These are phyloP conservation scores for Baudoinia panamericana DNA, from an alignment of 495 filamentous ascomycete genomes.

Conservation along the genomic window DNA sequence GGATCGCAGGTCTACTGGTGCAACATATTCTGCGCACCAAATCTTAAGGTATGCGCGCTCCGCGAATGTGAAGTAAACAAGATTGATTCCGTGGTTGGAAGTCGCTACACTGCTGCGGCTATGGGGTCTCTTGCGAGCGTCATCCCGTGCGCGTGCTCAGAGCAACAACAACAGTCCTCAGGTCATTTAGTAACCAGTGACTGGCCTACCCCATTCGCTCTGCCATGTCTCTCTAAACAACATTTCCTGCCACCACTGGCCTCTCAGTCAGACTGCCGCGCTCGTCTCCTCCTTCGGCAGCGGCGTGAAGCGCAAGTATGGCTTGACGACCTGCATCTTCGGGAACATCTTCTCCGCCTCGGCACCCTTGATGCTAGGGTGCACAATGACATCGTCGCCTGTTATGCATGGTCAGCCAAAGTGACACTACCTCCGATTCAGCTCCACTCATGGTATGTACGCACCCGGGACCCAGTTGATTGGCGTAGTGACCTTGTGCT, in stretches of 20 bases:
- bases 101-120: too few relatives aligned
- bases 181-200: slow-evolving; percentile 6
- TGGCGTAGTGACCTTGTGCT: slow-evolving; percentile 80
- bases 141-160: too few relatives aligned
- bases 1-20: too few relatives aligned
- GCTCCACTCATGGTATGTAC: slow-evolving; percentile 42
- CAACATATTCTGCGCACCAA: too few relatives aligned
- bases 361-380: slow-evolving; percentile 74
- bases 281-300: slow-evolving; percentile 32
- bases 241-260: slow-evolving; percentile 8
- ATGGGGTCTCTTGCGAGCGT: too few relatives aligned
- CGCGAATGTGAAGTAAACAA: too few relatives aligned
- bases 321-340: slow-evolving; percentile 84
- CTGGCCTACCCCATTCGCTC: slow-evolving; percentile 13
- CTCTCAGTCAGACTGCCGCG: slow-evolving; percentile 22
- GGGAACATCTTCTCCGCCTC: slow-evolving; percentile 82
- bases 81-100: too few relatives aligned
- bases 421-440: not conserved
- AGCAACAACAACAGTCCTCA: too few relatives aligned
- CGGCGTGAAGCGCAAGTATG: slow-evolving; percentile 47
- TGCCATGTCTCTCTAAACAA: slow-evolving; percentile 12
- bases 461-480: slow-evolving; percentile 31
- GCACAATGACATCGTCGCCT: slow-evolving; percentile 75
- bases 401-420: slow-evolving; percentile 10
- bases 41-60: too few relatives aligned